These are phyloP conservation scores for Hibiscus mutabilis DNA, from an alignment of 345 rosid genomes.

Conservation along the genomic window DNA sequence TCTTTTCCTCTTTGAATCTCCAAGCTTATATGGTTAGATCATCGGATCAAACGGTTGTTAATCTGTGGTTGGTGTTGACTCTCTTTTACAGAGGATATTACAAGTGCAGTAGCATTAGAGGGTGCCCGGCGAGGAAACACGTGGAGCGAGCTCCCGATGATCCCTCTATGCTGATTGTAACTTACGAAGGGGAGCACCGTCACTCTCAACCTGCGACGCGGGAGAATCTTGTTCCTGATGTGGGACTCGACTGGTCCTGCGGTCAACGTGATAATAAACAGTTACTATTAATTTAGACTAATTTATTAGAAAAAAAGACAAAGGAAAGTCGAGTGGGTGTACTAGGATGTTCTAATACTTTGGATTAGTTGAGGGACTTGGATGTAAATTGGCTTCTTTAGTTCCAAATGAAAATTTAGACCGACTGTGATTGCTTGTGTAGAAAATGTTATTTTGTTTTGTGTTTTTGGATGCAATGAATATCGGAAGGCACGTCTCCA, in stretches of 20 bases:
- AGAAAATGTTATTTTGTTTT: neutral
- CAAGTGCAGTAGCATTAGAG: constrained; percentile 79
- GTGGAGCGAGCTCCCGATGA: constrained; percentile 89
- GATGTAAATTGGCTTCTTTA: neutral
- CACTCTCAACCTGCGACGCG: constrained; percentile 51
- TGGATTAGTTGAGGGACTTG: neutral
- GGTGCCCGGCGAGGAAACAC: constrained; percentile 95
- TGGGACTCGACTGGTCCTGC: neutral
- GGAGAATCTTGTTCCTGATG: constrained; percentile 28
- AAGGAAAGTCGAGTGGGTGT: neutral
- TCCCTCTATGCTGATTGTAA: constrained; percentile 78
- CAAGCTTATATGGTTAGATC: neutral
- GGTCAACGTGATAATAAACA: neutral
- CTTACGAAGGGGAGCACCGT: constrained; percentile 90
- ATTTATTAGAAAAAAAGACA: neutral
- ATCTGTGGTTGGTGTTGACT: neutral
- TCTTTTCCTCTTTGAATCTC: neutral
- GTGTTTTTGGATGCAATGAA: neutral
- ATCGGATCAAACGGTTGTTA: neutral
- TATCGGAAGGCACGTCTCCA: no score
- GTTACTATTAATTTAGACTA: neutral
- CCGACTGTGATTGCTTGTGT: neutral
- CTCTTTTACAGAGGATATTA: constrained; percentile 60
- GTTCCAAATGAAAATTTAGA: neutral
- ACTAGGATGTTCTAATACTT: neutral